Evolutionary conservation across 371 early-diverging fungal genomes (phyloP), one percentile per base, ranked within the genome.

Genomic region (Syncephalis plumigaleata): DNA sequence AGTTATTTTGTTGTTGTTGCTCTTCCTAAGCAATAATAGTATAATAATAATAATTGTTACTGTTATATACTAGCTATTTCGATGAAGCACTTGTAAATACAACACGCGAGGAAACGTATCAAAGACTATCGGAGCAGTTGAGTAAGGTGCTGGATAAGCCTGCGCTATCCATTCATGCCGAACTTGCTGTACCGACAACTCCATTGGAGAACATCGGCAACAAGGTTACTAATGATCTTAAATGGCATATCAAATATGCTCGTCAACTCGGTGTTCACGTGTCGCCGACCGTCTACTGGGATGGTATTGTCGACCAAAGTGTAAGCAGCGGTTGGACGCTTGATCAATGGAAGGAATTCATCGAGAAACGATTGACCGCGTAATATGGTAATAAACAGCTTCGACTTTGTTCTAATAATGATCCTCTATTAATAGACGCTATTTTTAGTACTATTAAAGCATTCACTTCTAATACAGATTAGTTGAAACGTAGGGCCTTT

Each of bases 241-340:
- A 87, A 54, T 64, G 67, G 51, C 67, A 64, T 31, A 65, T 87
- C 49, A 73, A 68, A 48, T 23, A 79, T 9, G 76, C 67, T 1
- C 75, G 87, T 45, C 77, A 79, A 46, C 55, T 26, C 1, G 79
- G 79, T 9, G 74, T 87, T 53, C 87, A 87, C 54, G 80, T 81
- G 25, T 74, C 75, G 26, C 87, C 87, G 1, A 83, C 87, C 1
- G 75, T 77, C 2, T 53, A 82, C 2, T 65, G 71, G 48, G 79
- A 87, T 55, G 84, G 86, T 8, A 42, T 81, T 21, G 61, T 63
- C 9, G 81, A 85, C 44, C 71, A 79, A 55, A 55, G 56, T 18
- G 71, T 84, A 4, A 78, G 79, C 16, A 75, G 76, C 39, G 58
- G 76, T 11, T 87, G 87, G 87, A 63, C 67, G 0, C 54, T 79